Base-by-base conservation (phyloP, 164 flowering plant genomes). In the Kingdonia uniflora region DNA sequence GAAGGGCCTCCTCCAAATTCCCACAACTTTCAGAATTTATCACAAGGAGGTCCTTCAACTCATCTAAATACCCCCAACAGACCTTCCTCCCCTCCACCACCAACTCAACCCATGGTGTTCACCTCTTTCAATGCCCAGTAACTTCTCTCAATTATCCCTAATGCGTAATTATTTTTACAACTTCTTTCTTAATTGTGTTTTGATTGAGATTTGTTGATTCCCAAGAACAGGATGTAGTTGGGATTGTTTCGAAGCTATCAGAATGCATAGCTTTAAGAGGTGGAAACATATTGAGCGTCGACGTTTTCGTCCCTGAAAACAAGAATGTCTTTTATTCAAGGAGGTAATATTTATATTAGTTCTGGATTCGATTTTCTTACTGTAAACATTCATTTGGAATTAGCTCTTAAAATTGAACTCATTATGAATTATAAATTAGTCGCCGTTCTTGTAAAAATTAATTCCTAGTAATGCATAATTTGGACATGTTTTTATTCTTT, bases 241-340 rank as follows among this genome's bases (percentile, higher is more conserved):
- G 98, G 26, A 85, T 91, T 43, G 92, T 91, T 11, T 95, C 98
- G 0, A 91, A 81, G 73, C 65, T 87, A 15, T 85, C 98, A 14
- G 92, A 85, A 15, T 87, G 96, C 56, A 87, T 91, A 15, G 96
- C 98, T 46, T 79, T 85, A 4, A 76, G 67, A 59, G 96, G 96
- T 4, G 98, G 96, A n/a, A 87, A 91, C 61, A 91, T 91, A 59
- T 78, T 79, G 15, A 72, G 71, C 14, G 82, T 83, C 16, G 96
- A 87, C 62, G 76, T 87, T 46, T 87, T 84, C 46, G 96, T 87
- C 2, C 98, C 98, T 7, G 85, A 85, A 43, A 76, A 80, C 14
- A 84, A 84, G 68, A 65, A 75, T 5, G 84, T 84, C 49, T 92
- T 92, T 68, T 92, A 92, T 55, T 76, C 91, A 6, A 76, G 98